Evolutionary conservation across 345 rosid genomes (phyloP), one percentile per base, ranked within the genome.

Genomic region (Citropsis articulata): DNA sequence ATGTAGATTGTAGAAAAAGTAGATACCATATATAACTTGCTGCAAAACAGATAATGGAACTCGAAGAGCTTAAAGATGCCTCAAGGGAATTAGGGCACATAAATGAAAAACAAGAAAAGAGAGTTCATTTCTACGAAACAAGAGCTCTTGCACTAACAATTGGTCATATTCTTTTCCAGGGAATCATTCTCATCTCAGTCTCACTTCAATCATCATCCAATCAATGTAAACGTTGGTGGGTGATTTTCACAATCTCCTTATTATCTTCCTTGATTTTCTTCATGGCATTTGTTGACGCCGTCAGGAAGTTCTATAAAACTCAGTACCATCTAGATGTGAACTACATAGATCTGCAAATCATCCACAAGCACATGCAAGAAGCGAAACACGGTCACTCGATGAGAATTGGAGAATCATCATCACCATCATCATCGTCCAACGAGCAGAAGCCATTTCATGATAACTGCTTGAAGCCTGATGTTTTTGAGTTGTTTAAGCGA

Each of bases 31-130:
- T 42, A 42, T 42, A 10, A 42, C 48, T 13, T 65, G 40, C 42
- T 16, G 16, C n/a, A 65, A 31, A 31, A 5, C 10, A 42, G 12
- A 10, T 19, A 18, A 69, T 69, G 73, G 38, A 69, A 48, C 25
- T 48, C 10, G 60, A 69, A 1, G 60, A 69, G 30, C 60, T 69
- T 25, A 16, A 30, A 14, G 30, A 9, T 25, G 28, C 2, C 24
- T 6, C 6, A n/a, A 28, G 18, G 36, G 74, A 77, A 28, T 64
- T 77, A 12, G 31, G 30, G 36, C 68, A 25, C 60, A 6, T 77
- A 16, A 77, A 69, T 25, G 27, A 40, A 40, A 38, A 69, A 68
- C 80, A 77, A 61, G 80, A 77, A 33, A 69, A 56, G 14, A 40
- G 69, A 71, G 69, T 69, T 6, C 75, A 28, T 27, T 69, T 28